Evolutionary conservation across 1,284 basidiomycete genomes (phyloP), one percentile per base, ranked within the genome.

Genomic region (Mycosarcoma mackinlayi): DNA sequence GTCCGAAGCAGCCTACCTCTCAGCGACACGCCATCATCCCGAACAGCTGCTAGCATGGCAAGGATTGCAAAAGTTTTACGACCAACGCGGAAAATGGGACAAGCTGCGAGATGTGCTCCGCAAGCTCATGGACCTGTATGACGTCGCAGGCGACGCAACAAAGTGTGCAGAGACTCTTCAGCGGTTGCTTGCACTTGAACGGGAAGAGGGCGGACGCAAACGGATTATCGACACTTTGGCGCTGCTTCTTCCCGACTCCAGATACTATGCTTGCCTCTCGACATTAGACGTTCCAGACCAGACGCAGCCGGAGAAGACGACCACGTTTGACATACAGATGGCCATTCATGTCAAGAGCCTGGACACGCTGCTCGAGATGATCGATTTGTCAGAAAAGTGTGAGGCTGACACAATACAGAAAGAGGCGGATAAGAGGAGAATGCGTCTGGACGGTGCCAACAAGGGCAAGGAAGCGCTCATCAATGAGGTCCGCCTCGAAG

Each of bases 81-180:
- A 80, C 52, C 76, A 80, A 40, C 69, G 69, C 8, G 73, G 78
- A 25, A 55, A 74, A 34, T 84, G 83, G 81, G 56, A 65, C 5
- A 67, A 82, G 45, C 72, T 78, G 19, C 70, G 73, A 4, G 57
- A 70, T 18, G 74, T 81, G 8, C 59, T 83, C 4, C 48, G 66
- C 5, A 77, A 77, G 34, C 58, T 83, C 21, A 70, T 83, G 47
- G 73, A 83, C 50, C 46, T 81, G 3, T 74, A 74, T 37, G 49
- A 62, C n/a, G 68, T 76, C 42, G 62, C 63, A 69, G 75, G 37
- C 10, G 93, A 98, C 79, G 87, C 87, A 0, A 85, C 85, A 8
- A 94, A 92, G 83, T 91, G 90, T 70, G 92, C 91, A 0, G 91
- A 92, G 76, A 85, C 86, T 0, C 81, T 95, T 38, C 91, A 94